Percentiles rank a stretch among this genome's conserved stretches.
Conservation (phyloP, 768 basidiomycete genomes). For the Lanmaoa pseudosensibilis region DNA sequence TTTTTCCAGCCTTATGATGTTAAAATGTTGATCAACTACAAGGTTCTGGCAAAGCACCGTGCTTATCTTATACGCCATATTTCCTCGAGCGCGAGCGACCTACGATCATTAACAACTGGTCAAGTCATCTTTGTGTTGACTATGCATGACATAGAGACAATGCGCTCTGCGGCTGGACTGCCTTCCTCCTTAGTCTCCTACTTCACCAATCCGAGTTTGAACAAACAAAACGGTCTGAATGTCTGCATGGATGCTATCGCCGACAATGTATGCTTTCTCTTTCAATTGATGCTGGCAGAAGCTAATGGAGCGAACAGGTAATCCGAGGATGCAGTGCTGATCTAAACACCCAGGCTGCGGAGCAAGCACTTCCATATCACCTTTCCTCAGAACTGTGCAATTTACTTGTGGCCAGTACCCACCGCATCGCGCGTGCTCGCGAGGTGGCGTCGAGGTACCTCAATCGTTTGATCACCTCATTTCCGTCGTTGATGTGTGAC, state of each 20-base stretch:
- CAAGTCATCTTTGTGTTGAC: conserved; percentile 84
- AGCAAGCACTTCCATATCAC: conserved; percentile 70
- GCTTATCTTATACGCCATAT: conserved; percentile 62
- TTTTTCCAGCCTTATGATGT: not conserved
- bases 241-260: conserved; percentile 84
- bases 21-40: conserved; percentile 5
- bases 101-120: conserved; percentile 72
- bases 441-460: conserved; percentile 83
- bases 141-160: conserved; percentile 85
- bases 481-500: conserved; percentile 94
- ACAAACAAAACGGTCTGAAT: conserved; percentile 63
- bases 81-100: conserved; percentile 62
- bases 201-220: conserved; percentile 85
- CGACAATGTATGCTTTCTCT: conserved; percentile 59
- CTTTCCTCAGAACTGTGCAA: conserved; percentile 72
- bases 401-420: conserved; percentile 78
- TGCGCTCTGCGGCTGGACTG: conserved; percentile 77
- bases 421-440: conserved; percentile 78
- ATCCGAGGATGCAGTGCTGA: conserved; percentile 73
- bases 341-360: conserved; percentile 70
- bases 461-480: conserved; percentile 81
- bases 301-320: conserved; percentile 50
- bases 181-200: conserved; percentile 84
- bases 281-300: not conserved
- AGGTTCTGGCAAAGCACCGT: conserved; percentile 76